Evolutionary conservation across 345 rosid genomes (phyloP).

Genomic region (Eucalyptus paniculata): DNA sequence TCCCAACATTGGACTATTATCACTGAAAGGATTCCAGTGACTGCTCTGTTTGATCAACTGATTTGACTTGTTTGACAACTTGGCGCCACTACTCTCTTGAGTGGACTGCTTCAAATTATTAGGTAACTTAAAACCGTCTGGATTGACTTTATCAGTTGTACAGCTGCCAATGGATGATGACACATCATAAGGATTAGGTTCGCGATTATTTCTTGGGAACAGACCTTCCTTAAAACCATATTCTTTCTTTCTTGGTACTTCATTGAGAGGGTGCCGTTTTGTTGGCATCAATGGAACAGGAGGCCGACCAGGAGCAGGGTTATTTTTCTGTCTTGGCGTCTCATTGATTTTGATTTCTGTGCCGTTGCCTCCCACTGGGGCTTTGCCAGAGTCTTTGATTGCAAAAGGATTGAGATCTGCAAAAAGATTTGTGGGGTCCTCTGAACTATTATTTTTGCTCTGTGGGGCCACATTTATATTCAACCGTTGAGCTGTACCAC

Average conservation of each 20-base stretch:
- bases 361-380: conserved; percentile 34
- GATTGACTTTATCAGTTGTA: conserved; percentile 22
- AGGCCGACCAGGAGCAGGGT: conserved; percentile 44
- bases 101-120: conserved; percentile 16
- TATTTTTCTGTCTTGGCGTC: conserved; percentile 41
- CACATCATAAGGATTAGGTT: conserved; percentile 44
- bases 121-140: conserved; percentile 23
- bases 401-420: conserved; percentile 96
- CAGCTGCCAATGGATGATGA: conserved; percentile 43
- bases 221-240: conserved; percentile 54
- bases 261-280: conserved; percentile 68
- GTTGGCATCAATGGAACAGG: conserved; percentile 83
- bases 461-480: conserved; percentile 52
- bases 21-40: conserved; percentile 16
- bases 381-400: conserved; percentile 69
- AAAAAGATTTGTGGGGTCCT: conserved; percentile 70
- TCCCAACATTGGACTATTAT: conserved; percentile 17
- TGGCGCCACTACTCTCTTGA: conserved; percentile 27
- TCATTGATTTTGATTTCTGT: conserved; percentile 46
- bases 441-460: conserved; percentile 47
- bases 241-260: conserved; percentile 70
- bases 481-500: not conserved
- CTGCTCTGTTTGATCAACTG: conserved; percentile 22
- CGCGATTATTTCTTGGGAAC: conserved; percentile 59
- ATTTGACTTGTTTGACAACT: conserved; percentile 23